Percentiles rank a stretch among this genome's conserved stretches.
Conservation (phyloP, 73 alveolate genomes). For the Paramecium tetraurelia region DNA sequence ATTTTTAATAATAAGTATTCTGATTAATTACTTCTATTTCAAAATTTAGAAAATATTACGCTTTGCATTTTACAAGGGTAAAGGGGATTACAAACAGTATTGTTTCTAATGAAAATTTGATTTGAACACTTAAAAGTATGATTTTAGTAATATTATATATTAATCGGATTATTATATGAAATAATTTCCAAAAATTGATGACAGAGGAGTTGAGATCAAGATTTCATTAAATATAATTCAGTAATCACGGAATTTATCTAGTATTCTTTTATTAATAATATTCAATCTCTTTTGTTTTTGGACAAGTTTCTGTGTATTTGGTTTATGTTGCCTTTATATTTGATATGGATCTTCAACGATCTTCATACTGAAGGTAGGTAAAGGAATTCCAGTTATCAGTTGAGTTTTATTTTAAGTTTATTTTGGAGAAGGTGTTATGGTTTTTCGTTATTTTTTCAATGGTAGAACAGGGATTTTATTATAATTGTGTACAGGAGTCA, state of each 20-base stretch:
- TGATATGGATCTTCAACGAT: neutral
- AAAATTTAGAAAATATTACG: neutral
- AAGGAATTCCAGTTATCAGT: neutral
- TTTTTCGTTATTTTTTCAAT: neutral
- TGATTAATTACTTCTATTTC: neutral
- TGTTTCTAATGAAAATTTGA: neutral
- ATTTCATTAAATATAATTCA: neutral
- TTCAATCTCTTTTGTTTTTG: neutral
- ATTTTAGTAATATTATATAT: too few relatives aligned
- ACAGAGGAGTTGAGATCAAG: neutral
- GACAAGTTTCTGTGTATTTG: neutral
- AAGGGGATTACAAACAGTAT: neutral
- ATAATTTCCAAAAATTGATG: neutral
- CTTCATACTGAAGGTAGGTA: neutral
- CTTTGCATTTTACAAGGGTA: neutral
- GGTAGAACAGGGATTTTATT: slow-evolving; percentile 25
- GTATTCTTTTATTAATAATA: neutral
- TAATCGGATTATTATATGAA: neutral
- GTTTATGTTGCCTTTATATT: neutral
- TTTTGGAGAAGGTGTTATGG: neutral
- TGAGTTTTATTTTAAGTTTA: neutral
- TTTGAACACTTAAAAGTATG: too few relatives aligned
- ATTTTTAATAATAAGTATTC: neutral
- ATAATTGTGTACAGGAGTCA: neutral
- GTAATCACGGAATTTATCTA: neutral